Percentiles rank a stretch among this genome's conserved stretches.
phyloP scores from a whole-genome alignment of 2,329 filamentous ascomycete species.

The Nectriaceae sp. region DNA sequence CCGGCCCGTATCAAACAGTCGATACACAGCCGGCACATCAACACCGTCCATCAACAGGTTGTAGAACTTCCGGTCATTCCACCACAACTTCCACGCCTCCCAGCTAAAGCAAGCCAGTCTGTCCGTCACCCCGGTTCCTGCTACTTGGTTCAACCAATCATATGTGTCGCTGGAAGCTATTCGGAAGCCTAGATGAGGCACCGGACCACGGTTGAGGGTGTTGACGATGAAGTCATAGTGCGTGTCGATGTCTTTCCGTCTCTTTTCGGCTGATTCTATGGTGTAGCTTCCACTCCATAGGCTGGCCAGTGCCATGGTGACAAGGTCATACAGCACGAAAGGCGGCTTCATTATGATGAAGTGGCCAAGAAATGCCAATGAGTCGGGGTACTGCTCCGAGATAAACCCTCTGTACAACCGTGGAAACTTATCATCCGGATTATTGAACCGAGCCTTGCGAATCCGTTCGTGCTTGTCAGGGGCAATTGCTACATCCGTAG shows the following conservation, averaged over 20 bases:
- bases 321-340: constrained; percentile 31
- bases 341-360: constrained; percentile 26
- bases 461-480: constrained; percentile 28
- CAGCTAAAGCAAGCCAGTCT: constrained; percentile 39
- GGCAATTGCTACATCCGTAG: constrained; percentile 26
- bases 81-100: constrained; percentile 46
- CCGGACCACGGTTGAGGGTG: constrained; percentile 24
- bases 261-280: constrained; percentile 21
- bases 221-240: constrained; percentile 27
- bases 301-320: constrained; percentile 31
- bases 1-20: constrained; percentile 42
- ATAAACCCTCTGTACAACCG: constrained; percentile 33
- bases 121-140: constrained; percentile 44
- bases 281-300: constrained; percentile 30
- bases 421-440: constrained; percentile 25
- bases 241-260: constrained; percentile 28
- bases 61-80: constrained; percentile 41
- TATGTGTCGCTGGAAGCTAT: constrained; percentile 23
- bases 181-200: constrained; percentile 28
- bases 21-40: constrained; percentile 41
- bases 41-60: constrained; percentile 40
- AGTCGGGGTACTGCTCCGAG: constrained; percentile 35
- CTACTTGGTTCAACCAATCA: constrained; percentile 42
- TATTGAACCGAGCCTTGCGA: constrained; percentile 20
- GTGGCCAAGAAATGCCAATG: constrained; percentile 32